Base-by-base conservation (phyloP, 148 eudicot genomes). In the Camellia granthamiana region DNA sequence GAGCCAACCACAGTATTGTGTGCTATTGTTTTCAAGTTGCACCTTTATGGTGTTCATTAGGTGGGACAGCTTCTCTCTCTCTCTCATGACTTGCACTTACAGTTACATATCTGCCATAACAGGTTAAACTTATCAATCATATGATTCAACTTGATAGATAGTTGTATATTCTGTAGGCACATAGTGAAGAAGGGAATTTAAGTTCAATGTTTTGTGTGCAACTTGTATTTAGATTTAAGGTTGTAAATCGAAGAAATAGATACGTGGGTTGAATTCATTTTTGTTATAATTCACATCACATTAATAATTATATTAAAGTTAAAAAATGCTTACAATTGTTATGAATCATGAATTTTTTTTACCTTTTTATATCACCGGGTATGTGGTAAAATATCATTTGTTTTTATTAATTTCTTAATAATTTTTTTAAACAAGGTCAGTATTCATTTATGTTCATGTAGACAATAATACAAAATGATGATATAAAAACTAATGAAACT, bases 61-160 rank as follows among this genome's bases (percentile, higher is more conserved):
- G 55, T 0, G 58, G 52, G 52, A 49, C 52, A 49, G 52, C 52
- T 49, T 49, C 0, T 49, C 75, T 3, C 13, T 10, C 44, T 15
- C 44, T 23, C 21, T n/a, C 19, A 76, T 77, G 70, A 77, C 79
- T 77, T 77, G 60, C 43, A 63, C 55, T 64, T 77, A 16, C 71
- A 77, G 79, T 23, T 13, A 76, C 58, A n/a, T 2, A 19, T n/a
- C 6, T n/a, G 66, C 19, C 67, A 41, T 43, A 75, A 58, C 11
- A 61, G 58, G 55, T 76, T 61, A 44, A 62, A 69, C 72, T 15
- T 15, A 15, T 69, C 72, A 18, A 68, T 68, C 72, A 68, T 68
- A 7, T 68, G 21, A 49, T 69, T 43, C 72, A 30, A 43, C 72
- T 41, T 44, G 23, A 43, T 0, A 16, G 19, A 6, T 5, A 46